Percentiles rank a stretch among this genome's conserved stretches.
phyloP scores from a whole-genome alignment of 495 filamentous ascomycete species.

The Pseudevernia furfuracea region DNA sequence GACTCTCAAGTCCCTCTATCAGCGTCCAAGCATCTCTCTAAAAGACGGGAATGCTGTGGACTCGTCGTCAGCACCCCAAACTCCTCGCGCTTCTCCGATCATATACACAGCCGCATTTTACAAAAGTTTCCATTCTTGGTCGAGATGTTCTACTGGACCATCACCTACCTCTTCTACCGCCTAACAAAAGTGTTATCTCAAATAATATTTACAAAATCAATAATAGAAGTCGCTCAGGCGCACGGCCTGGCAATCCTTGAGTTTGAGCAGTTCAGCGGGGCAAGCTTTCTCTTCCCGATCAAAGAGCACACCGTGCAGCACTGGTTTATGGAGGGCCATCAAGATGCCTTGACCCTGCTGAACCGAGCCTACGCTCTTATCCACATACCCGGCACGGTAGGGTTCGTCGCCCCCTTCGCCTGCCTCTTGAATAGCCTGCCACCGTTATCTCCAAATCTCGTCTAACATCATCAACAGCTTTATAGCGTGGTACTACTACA shows the following conservation, averaged over 20 bases:
- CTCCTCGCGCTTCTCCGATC: conserved; percentile 47
- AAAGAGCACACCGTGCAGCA: conserved; percentile 48
- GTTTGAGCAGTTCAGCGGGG: conserved; percentile 48
- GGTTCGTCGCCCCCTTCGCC: conserved; percentile 36
- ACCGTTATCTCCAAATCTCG: background rate
- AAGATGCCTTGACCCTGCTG: conserved; percentile 47
- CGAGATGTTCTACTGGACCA: conserved; percentile 66
- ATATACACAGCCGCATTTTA: conserved; percentile 49
- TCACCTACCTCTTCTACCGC: conserved; percentile 58
- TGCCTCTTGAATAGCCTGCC: background rate
- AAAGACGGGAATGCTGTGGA: conserved; percentile 42
- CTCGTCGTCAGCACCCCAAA: conserved; percentile 46
- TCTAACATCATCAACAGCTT: conserved; percentile 37
- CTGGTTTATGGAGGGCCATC: conserved; percentile 53
- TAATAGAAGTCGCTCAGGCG: conserved; percentile 59
- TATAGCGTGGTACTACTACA: conserved; percentile 60
- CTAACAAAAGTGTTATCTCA: conserved; percentile 53
- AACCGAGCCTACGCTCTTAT: conserved; percentile 58
- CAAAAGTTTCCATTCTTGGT: conserved; percentile 47
- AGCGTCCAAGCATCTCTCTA: conserved; percentile 38
- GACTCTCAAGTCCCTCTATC: conserved; percentile 26
- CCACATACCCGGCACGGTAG: conserved; percentile 60
- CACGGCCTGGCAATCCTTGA: conserved; percentile 57
- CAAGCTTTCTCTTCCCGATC: conserved; percentile 50
- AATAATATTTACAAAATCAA: conserved; percentile 47